These are phyloP conservation scores for Paecilomyces sp. DNA, from an alignment of 2,329 filamentous ascomycete genomes.

Conservation along the genomic window DNA sequence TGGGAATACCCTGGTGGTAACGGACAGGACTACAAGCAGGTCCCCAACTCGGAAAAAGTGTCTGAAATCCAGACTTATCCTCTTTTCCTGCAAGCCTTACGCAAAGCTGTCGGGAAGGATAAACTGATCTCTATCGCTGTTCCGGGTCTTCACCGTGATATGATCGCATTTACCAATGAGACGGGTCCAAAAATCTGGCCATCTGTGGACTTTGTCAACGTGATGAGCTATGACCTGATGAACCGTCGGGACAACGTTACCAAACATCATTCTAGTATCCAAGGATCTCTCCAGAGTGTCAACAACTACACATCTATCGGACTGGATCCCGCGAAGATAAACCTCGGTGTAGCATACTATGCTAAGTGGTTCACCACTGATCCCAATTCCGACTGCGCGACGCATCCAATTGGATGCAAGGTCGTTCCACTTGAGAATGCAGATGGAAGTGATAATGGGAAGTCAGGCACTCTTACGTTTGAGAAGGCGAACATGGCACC, in stretches of 20 bases:
- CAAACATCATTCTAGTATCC: constrained; percentile 58
- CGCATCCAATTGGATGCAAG: constrained; percentile 50
- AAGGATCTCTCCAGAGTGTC: constrained; percentile 48
- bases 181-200: constrained; percentile 53
- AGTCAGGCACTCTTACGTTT: constrained; percentile 45
- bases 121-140: constrained; percentile 62
- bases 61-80: constrained; percentile 58
- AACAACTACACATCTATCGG: constrained; percentile 55
- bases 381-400: constrained; percentile 39
- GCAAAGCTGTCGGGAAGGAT: constrained; percentile 48
- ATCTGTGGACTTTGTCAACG: constrained; percentile 59
- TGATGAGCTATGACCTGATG: constrained; percentile 69
- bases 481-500: constrained; percentile 23
- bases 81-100: constrained; percentile 52
- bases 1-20: constrained; percentile 61
- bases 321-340: constrained; percentile 49
- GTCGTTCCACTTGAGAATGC: constrained; percentile 54
- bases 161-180: constrained; percentile 58
- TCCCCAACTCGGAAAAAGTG: constrained; percentile 52
- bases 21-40: constrained; percentile 59
- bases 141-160: constrained; percentile 55
- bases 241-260: constrained; percentile 60
- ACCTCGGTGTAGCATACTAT: constrained; percentile 63
- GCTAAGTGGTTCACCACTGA: constrained; percentile 59
- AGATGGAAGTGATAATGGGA: constrained; percentile 53